These are phyloP conservation scores for Trifolium pratense DNA, from an alignment of 306 rosid genomes.

Conservation along the genomic window DNA sequence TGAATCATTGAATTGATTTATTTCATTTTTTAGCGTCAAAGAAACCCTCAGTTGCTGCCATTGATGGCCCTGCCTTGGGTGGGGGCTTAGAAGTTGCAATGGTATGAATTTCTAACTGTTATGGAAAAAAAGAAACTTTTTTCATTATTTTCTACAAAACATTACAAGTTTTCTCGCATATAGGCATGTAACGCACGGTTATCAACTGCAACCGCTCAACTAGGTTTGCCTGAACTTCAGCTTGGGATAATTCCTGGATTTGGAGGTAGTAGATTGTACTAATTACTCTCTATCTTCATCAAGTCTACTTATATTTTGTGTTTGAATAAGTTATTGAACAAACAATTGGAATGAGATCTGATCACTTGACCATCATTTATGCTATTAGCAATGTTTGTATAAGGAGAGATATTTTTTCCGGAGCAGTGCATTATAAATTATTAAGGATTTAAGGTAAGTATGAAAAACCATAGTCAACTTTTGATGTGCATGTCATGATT, in stretches of 20 bases:
- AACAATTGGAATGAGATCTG: background rate
- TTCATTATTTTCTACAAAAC: background rate
- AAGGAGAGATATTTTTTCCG: background rate
- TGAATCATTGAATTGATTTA: conserved; percentile 21
- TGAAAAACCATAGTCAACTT: conserved; percentile 18
- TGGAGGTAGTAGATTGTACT: conserved; percentile 66
- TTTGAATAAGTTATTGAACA: conserved; percentile 19
- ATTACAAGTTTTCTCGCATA: conserved; percentile 28
- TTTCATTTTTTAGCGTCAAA: conserved; percentile 62
- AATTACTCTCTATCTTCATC: conserved; percentile 7
- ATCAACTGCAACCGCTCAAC: conserved; percentile 87
- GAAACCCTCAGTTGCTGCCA: conserved; percentile 96
- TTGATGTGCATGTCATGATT: conserved; percentile 2
- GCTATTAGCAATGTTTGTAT: background rate
- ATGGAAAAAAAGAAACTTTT: background rate
- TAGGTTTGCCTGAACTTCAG: conserved; percentile 97
- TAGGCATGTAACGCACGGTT: conserved; percentile 91
- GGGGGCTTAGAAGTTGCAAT: conserved; percentile 98
- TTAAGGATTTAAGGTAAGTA: background rate
- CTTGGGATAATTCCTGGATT: conserved; percentile 98
- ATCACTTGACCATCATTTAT: conserved; percentile 2
- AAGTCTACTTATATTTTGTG: conserved; percentile 18
- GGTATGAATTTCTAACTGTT: conserved; percentile 57
- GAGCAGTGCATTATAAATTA: background rate
- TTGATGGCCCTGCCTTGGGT: conserved; percentile 97